phyloP scores from a whole-genome alignment of 1,139 yeast genomes.

The Cylindricascospora bacillispora region DNA sequence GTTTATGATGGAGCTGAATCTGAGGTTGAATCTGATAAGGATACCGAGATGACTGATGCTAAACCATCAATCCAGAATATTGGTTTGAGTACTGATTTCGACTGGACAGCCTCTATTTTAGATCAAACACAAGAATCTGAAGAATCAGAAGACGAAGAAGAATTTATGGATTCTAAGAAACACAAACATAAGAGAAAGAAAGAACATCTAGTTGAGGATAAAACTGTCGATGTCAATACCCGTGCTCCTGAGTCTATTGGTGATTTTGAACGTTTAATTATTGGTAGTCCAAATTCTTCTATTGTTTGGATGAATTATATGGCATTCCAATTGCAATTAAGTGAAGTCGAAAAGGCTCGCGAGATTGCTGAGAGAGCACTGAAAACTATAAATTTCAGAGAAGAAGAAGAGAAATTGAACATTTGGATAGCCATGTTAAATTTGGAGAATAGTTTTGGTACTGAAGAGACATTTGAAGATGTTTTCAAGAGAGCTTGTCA shows the following conservation, averaged over 20 bases:
- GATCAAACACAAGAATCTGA: slow-evolving; percentile 59
- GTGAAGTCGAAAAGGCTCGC: slow-evolving; percentile 90
- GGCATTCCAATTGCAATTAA: slow-evolving; percentile 92
- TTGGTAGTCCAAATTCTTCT: slow-evolving; percentile 90
- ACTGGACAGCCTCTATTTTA: slow-evolving; percentile 84
- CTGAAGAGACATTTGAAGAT: slow-evolving; percentile 67
- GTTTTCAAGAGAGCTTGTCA: slow-evolving; percentile 75
- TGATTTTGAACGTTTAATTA: slow-evolving; percentile 82
- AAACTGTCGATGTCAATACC: slow-evolving; percentile 71
- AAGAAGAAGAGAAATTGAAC: slow-evolving; percentile 85
- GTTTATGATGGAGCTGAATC: slow-evolving; percentile 11
- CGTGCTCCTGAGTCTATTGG: slow-evolving; percentile 82
- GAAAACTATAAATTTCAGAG: slow-evolving; percentile 79
- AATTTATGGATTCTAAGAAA: slow-evolving; percentile 34
- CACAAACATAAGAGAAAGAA: slow-evolving; percentile 34
- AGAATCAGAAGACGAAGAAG: slow-evolving; percentile 41
- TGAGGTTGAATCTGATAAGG: slow-evolving; percentile 12
- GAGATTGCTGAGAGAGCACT: slow-evolving; percentile 88
- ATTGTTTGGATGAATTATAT: slow-evolving; percentile 95
- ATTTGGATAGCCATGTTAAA: slow-evolving; percentile 93
- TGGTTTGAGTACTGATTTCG: slow-evolving; percentile 72
- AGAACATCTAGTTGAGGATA: slow-evolving; percentile 49
- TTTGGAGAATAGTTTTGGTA: slow-evolving; percentile 88
- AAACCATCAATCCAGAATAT: slow-evolving; percentile 21
- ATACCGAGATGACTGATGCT: slow-evolving; percentile 5